Evolutionary conservation across 176 grass and related monocot species (phyloP), one percentile per base, ranked within the genome.

Genomic region (Dactylis glomerata): DNA sequence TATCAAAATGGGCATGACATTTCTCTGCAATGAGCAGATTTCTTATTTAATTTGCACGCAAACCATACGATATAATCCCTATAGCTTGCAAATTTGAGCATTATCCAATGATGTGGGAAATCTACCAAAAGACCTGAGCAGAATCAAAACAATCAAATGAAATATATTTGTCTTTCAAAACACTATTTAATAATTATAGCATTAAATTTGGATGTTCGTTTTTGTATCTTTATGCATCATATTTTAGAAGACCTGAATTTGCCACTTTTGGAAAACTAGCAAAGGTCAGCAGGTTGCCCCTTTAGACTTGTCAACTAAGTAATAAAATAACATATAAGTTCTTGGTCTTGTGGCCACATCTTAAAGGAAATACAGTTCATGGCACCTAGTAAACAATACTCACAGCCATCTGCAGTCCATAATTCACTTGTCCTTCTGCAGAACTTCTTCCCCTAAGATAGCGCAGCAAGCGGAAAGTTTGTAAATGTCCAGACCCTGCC

Each of bases 381-480:
- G 34, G 55, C 23, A 82, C 32, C 22, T 67, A 66, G 31, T 68
- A 46, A 62, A 63, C 0, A 31, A 85, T 80, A 92, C 92, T 90
- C 87, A 98, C 92, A 33, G 91, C 85, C 91, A 98, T 98, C 88
- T 98, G 96, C 68, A 95, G 89, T 69, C 96, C 96, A 90, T 95
- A 98, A 90, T 95, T 93, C 81, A 98, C 87, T 85, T 98, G 96
- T 28, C 96, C 96, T 85, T 98, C 96, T 62, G 91, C 85, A 51
- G 96, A 95, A 87, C 90, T 90, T 90, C 96, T 90, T 81, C 91
- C 88, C 65, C 96, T 92, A 78, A 98, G 93, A 84, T 98, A 98
- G 49, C 96, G 90, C 42, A 98, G 75, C 47, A 98, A 82, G 61
- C 96, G 90, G 74, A 98, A 98, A 76, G 91, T 98, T 88, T 92